Conservation (phyloP, 2,329 filamentous ascomycete genomes). For the Colletotrichum melonis region DNA sequence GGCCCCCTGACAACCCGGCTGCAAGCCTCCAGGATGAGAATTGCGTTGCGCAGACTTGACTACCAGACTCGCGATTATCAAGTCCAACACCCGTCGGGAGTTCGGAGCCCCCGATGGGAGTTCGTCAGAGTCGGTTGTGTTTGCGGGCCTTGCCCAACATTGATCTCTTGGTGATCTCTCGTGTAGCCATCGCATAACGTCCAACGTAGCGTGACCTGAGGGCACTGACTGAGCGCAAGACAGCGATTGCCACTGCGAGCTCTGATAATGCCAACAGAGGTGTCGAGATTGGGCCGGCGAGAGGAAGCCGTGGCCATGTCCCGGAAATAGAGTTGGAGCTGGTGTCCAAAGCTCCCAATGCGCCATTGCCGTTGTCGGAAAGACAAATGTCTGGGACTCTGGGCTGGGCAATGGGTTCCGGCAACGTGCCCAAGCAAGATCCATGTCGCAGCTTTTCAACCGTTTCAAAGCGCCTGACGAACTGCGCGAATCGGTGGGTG, state of each 20-base stretch:
- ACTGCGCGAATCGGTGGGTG: background rate
- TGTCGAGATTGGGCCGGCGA: too few relatives aligned
- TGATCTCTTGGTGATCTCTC: background rate
- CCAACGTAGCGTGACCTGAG: constrained; percentile 9
- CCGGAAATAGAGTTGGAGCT: constrained; percentile 31
- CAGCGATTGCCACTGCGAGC: background rate
- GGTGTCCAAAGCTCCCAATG: constrained; percentile 34
- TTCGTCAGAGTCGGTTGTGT: background rate
- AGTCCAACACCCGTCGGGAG: background rate
- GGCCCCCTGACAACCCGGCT: background rate
- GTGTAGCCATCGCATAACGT: constrained; percentile 14
- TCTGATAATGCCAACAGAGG: background rate
- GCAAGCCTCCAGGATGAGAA: background rate
- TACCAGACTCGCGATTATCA: background rate
- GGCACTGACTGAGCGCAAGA: constrained; percentile 13
- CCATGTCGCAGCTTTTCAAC: constrained; percentile 30
- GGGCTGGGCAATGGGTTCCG: background rate
- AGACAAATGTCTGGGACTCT: constrained; percentile 3
- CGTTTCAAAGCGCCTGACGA: constrained; percentile 20
- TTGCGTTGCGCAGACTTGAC: background rate
- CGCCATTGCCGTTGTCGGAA: constrained; percentile 13
- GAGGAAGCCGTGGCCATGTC: background rate
- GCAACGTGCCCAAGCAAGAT: constrained; percentile 9
- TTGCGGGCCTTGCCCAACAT: background rate
- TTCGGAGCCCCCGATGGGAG: constrained; percentile 11